A percentile compares a stretch with the other conserved stretches of the same genome.
Evolutionary conservation across 140 eudicot genomes (phyloP).

Genomic region (Eryngium alpinum): DNA sequence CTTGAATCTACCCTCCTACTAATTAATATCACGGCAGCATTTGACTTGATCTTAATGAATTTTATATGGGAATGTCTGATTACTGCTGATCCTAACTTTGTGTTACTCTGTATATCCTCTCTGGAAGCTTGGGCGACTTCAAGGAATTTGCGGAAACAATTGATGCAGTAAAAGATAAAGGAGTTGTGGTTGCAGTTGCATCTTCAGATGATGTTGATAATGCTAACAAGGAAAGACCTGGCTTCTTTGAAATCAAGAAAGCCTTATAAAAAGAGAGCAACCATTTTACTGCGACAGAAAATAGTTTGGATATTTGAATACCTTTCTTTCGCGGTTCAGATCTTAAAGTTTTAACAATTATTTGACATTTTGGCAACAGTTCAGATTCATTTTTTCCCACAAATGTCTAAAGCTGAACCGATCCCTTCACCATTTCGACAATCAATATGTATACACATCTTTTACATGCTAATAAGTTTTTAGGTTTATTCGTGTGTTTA

Average conservation of each 20-base stretch:
- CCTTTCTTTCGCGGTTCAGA: not conserved
- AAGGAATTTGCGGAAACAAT: conserved; percentile 78
- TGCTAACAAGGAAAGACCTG: conserved; percentile 64
- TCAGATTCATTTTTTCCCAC: not conserved
- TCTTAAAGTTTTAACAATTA: not conserved
- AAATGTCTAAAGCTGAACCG: not conserved
- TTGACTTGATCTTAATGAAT: not conserved
- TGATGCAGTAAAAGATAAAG: conserved; percentile 72
- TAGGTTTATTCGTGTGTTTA: not conserved
- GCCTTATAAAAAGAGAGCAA: conserved; percentile 37
- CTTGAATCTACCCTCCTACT: not conserved
- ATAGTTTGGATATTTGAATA: not conserved
- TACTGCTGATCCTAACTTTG: not conserved
- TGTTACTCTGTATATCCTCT: not conserved
- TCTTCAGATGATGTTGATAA: conserved; percentile 80
- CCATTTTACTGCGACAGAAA: not conserved
- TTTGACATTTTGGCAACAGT: not conserved
- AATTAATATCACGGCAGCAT: not conserved
- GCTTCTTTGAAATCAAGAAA: conserved; percentile 76
- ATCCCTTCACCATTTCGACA: not conserved
- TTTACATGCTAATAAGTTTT: not conserved
- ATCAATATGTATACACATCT: not conserved
- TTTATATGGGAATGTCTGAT: not conserved
- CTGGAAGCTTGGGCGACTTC: conserved; percentile 63
- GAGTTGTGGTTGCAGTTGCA: conserved; percentile 95